Evolutionary conservation across 108 stramenopile genomes (phyloP), one percentile per base, ranked within the genome.

Genomic region (Cylindrotheca fusiformis): DNA sequence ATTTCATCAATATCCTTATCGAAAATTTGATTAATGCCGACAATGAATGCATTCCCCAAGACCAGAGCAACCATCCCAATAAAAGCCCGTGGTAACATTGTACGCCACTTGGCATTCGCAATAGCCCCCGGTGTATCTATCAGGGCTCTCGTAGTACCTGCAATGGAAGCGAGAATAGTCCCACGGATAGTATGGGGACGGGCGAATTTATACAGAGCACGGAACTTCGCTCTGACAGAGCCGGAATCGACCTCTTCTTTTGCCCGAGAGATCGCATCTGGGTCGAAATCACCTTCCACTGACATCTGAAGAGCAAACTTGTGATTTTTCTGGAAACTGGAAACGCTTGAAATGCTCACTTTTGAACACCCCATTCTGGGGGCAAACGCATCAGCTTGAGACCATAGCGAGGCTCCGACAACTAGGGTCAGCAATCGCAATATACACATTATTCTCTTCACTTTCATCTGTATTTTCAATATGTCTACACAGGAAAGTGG

Each of bases 181-280:
- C 97, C 97, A 23, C 95, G 89, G 57, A 98, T 98, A 27, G 97
- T 98, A 74, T 98, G 97, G 4, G 97, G 97, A 32, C 97, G 81
- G 6, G 93, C 93, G 82, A 98, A 98, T 75, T 93, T 96, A 86
- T 97, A 96, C 33, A 97, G 67, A 14, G 95, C 95, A 14, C 82
- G 76, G 19, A 88, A 50, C 61, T 63, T 79, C n/a, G 88, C 84
- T 41, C 85, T 86, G 33, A 87, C 24, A 2, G 88, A 90, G 24
- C 85, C 88, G 1, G 80, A 76, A n/a, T 71, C 65, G 22, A 77
- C 67, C 45, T 70, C 83, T 58, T 70, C 56, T 21, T 75, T 63
- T 25, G 76, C 81, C 24, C 67, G 60, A 22, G 77, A 67, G 48
- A 89, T 69, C 30, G 82, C 88, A 49, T 87, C 84, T 22, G 92